These are phyloP conservation scores for Dictyostelium firmibasis DNA, from an alignment of 78 protist genomes.

Conservation along the genomic window DNA sequence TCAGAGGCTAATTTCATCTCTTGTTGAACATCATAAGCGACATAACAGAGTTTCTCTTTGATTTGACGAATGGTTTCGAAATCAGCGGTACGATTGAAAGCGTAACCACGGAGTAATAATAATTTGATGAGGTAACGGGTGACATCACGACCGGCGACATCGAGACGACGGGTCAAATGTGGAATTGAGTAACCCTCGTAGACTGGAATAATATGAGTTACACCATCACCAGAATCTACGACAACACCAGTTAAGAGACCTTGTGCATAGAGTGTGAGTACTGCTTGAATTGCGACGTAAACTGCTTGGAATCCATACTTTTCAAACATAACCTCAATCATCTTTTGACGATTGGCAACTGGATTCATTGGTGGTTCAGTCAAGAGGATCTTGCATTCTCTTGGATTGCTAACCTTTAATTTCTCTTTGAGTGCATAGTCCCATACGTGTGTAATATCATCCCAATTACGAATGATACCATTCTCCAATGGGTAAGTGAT, in stretches of 20 bases:
- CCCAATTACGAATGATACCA: slow-evolving; percentile 98
- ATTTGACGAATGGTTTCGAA: slow-evolving; percentile 98
- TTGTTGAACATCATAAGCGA: slow-evolving; percentile 92
- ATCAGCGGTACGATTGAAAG: slow-evolving; percentile 98
- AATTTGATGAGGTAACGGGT: slow-evolving; percentile 96
- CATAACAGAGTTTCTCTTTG: slow-evolving; percentile 99
- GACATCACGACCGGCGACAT: slow-evolving; percentile 97
- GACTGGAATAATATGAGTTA: slow-evolving; percentile 99
- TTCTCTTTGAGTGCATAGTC: slow-evolving; percentile 95
- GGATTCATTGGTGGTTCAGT: slow-evolving; percentile 99
- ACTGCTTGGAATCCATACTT: slow-evolving; percentile 93
- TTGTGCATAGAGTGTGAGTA: slow-evolving; percentile 97
- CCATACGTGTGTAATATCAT: slow-evolving; percentile 88
- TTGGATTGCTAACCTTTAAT: slow-evolving; percentile 87
- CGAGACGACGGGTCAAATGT: slow-evolving; percentile 93
- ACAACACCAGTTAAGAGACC: slow-evolving; percentile 97
- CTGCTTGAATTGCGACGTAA: slow-evolving; percentile 97
- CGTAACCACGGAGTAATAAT: slow-evolving; percentile 95
- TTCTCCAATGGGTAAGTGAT: slow-evolving; percentile 95
- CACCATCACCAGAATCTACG: slow-evolving; percentile 99
- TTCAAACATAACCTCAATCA: slow-evolving; percentile 97
- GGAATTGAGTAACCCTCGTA: slow-evolving; percentile 97
- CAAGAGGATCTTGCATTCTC: slow-evolving; percentile 94
- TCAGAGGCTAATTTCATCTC: slow-evolving; percentile 96
- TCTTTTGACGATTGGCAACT: slow-evolving; percentile 75